Percentiles rank a stretch among this genome's conserved stretches.
Evolutionary conservation across 441 rosid genomes (phyloP).

Genomic region (Pelargonium myrrhifolium): DNA sequence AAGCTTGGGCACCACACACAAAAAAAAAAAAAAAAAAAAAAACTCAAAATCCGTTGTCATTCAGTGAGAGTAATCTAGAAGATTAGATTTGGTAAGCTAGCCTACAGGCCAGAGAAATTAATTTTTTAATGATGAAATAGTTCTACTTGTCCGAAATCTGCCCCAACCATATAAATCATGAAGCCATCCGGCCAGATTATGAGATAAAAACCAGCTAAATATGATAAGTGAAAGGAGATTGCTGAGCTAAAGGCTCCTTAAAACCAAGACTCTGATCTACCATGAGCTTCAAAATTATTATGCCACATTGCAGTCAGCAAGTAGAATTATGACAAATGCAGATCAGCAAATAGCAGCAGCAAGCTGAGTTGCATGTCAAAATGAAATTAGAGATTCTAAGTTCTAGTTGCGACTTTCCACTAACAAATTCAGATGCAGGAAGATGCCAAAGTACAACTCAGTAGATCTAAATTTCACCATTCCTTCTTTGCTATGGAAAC

Average conservation of each 20-base stretch:
- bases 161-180: background rate
- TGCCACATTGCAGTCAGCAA: background rate
- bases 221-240: background rate
- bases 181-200: background rate
- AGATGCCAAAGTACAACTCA: conserved; percentile 17
- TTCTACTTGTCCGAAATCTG: background rate
- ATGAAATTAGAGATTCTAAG: conserved; percentile 8
- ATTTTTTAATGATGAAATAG: background rate
- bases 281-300: background rate
- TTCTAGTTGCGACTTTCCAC: conserved; percentile 10
- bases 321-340: background rate
- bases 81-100: background rate
- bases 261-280: background rate
- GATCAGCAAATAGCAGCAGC: background rate
- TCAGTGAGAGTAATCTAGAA: background rate
- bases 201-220: background rate
- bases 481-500: background rate
- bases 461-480: conserved; percentile 16
- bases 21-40: too few species aligned
- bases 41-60: background rate
- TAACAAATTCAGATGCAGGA: conserved; percentile 18
- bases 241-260: background rate
- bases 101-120: background rate
- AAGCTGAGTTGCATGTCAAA: background rate
- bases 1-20: background rate